Percentiles rank a stretch among this genome's conserved stretches.
phyloP scores from a whole-genome alignment of 2,329 filamentous ascomycete species.

The Aspergillus sp. region DNA sequence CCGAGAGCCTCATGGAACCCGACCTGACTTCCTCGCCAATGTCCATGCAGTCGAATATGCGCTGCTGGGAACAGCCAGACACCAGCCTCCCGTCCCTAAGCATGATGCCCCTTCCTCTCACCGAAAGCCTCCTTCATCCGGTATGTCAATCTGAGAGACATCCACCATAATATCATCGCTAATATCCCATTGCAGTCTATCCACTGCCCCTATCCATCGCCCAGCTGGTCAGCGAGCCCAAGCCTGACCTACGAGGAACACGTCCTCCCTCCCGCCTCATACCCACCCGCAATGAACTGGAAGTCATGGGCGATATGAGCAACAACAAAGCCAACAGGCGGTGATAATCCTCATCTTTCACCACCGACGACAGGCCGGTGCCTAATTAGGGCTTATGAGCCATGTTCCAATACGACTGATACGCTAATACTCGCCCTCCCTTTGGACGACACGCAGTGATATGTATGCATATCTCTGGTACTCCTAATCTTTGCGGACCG shows the following conservation, averaged over 20 bases:
- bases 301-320: slow-evolving; percentile 29
- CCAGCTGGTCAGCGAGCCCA: slow-evolving; percentile 42
- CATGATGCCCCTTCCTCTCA: slow-evolving; percentile 37
- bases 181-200: slow-evolving; percentile 30
- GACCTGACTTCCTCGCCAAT: slow-evolving; percentile 38
- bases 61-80: slow-evolving; percentile 38
- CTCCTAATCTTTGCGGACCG: background rate
- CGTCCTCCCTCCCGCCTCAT: slow-evolving; percentile 36
- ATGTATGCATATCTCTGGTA: background rate
- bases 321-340: background rate
- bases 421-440: background rate
- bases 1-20: slow-evolving; percentile 34
- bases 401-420: background rate
- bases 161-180: slow-evolving; percentile 6
- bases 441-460: background rate
- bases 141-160: slow-evolving; percentile 28
- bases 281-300: slow-evolving; percentile 35
- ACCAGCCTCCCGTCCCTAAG: slow-evolving; percentile 31
- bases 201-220: slow-evolving; percentile 43
- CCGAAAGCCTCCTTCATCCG: slow-evolving; percentile 39
- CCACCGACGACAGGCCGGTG: background rate
- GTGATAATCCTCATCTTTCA: background rate
- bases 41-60: slow-evolving; percentile 33
- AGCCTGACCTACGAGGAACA: slow-evolving; percentile 41
- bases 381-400: slow-evolving; percentile 5